Base-by-base conservation (phyloP, 148 eudicot genomes). In the Bassia scoparia region DNA sequence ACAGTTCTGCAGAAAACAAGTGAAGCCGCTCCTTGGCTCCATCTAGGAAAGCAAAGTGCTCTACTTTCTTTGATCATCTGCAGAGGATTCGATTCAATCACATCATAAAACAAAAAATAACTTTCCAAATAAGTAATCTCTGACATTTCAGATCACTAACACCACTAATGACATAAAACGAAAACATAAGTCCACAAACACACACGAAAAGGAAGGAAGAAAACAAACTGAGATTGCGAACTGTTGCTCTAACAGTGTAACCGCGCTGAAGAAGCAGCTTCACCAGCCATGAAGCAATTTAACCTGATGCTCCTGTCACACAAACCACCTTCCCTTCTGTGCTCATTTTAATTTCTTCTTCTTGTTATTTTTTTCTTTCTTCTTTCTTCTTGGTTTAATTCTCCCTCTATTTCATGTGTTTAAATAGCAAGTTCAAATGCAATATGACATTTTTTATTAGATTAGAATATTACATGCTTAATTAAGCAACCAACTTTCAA, bases 241-340 rank as follows among this genome's bases (percentile, higher is more conserved):
- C 29, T 30, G 76, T 44, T 29, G 74, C 74, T 41, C 60, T 2
- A 26, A 71, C 74, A 44, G 55, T 58, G 4, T 79, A 83, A 34
- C 83, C 85, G 17, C 76, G 80, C 3, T 55, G 59, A 17, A 83
- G 83, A 31, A 83, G 69, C 35, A 69, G 52, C 54, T 80, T 83
- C n/a, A 83, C 86, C 4, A 83, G 12, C 86, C 83, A 83, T 43
- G 86, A 81, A 34, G 83, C 83, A 5, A 81, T 82, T 75, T 68
- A 82, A 21, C 85, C 85, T 0, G 80, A 76, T 5, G 83, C 81
- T 0, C 86, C 83, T 0, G 83, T 83, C 7, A 80, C 86, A 41
- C 86, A 80, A 11, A 77, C 81, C 14, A 59, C 52, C 72, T 74
- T 77, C 52, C 68, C 75, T 27, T 26, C 26, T n/a, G 53, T 74